Percentiles rank a stretch among this genome's conserved stretches.
These are phyloP conservation scores for Gliomastix tumulicola DNA, from an alignment of 2,329 filamentous ascomycete species.

Conservation along the genomic window DNA sequence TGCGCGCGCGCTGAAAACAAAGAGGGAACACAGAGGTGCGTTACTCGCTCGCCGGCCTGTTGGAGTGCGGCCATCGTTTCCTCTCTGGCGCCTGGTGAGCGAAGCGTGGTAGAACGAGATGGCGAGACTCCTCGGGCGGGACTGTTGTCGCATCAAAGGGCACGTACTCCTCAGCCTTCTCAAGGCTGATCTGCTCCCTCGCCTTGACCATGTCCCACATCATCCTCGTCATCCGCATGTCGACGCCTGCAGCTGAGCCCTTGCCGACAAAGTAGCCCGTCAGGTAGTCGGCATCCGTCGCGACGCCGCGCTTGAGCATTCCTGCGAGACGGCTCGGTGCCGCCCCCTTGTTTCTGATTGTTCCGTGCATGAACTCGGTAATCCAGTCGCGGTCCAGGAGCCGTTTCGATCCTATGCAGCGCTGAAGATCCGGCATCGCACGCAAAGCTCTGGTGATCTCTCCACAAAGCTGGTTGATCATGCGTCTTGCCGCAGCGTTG, in stretches of 20 bases:
- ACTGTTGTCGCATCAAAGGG: constrained; percentile 2
- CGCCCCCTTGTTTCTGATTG: constrained; percentile 37
- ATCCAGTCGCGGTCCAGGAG: constrained; percentile 41
- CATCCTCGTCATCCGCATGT: constrained; percentile 65
- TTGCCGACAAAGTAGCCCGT: constrained; percentile 81
- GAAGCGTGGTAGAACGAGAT: too few species aligned
- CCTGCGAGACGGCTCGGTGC: constrained; percentile 58
- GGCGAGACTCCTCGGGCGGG: too few species aligned
- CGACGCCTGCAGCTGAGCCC: constrained; percentile 66
- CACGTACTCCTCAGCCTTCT: too few species aligned
- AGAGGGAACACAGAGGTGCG: too few species aligned
- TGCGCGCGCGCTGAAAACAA: too few species aligned
- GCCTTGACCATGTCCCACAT: constrained; percentile 67
- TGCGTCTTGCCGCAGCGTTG: constrained; percentile 56
- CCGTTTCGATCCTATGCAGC: too few species aligned
- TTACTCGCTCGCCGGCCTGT: too few species aligned
- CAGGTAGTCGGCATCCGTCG: constrained; percentile 74
- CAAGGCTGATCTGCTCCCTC: too few species aligned
- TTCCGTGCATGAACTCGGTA: too few species aligned
- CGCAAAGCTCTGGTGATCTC: constrained; percentile 71
- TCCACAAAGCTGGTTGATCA: constrained; percentile 63
- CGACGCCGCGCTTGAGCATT: constrained; percentile 51
- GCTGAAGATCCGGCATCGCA: constrained; percentile 66
- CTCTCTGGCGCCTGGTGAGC: too few species aligned
- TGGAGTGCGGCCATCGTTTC: too few species aligned